Evolutionary conservation across 2,329 filamentous ascomycete species (phyloP), one percentile per base, ranked within the genome.

Genomic region (Arthrobotrys entomopaga): DNA sequence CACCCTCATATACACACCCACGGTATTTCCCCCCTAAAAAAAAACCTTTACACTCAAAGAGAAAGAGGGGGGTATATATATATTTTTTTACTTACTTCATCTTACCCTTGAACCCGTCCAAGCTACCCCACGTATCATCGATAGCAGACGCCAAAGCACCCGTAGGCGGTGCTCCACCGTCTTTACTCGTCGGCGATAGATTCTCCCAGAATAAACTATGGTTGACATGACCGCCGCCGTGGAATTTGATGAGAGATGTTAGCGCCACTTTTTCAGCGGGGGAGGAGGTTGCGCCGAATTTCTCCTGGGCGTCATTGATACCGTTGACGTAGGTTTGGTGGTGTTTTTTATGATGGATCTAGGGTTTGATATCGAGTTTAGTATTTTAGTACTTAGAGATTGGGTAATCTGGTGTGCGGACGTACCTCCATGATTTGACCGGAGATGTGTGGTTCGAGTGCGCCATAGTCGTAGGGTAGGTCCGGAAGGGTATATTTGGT

Each of bases 401-500:
- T 26, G 15, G 15, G 43, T 16, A 16, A 22, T n/a, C n/a, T n/a
- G 22, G 40, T 22, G 10, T 49, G 5, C 15, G 26, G 20, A 49
- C 65, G 43, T 34, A 78, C 77, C 85, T 96, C 91, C 93, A 97
- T 97, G 85, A 97, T 97, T 84, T 95, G 88, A 82, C 91, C 90
- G 56, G 90, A 93, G 84, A 97, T 88, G 46, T 73, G 53, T 4
- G 78, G 77, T 85, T 99, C 95, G 79, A 99, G 92, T 60, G 93
- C 95, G 81, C 90, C 92, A 83, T 97, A 99, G 86, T 97, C 95
- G 82, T 98, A 93, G 79, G 88, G 81, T 11, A 98, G 89, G 80
- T 97, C 93, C 77, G 95, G 95, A 48, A 99, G 90, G 48, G 93
- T 97, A 60, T 91, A 94, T 86, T 97, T 97, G 84, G 88, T 89